These are phyloP conservation scores for Gnetum montanum DNA, from an alignment of 75 land plant genomes.

Conservation along the genomic window DNA sequence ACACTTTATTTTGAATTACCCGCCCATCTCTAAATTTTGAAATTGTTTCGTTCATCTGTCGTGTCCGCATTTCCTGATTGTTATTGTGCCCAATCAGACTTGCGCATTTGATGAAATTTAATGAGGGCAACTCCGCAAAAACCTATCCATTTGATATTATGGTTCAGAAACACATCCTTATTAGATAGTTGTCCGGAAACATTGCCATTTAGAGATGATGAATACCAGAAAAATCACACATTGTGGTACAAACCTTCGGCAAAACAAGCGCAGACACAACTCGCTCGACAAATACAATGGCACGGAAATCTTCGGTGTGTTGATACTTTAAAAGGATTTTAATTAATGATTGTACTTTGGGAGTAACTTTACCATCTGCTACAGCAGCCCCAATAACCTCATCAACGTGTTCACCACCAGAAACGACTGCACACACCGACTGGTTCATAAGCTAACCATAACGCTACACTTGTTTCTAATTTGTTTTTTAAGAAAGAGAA, in stretches of 20 bases:
- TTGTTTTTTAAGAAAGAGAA: too few relatives aligned
- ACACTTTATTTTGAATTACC: constrained; percentile 20
- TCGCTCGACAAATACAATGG: constrained; percentile 92
- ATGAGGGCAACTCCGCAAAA: constrained; percentile 86
- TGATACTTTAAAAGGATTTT: constrained; percentile 82
- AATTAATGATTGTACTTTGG: constrained; percentile 88
- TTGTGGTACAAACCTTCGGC: constrained; percentile 70
- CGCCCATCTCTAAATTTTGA: constrained; percentile 88
- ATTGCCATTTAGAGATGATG: too few relatives aligned
- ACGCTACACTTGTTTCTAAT: too few relatives aligned
- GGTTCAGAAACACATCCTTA: too few relatives aligned
- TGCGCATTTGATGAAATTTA: constrained; percentile 78
- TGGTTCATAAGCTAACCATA: too few relatives aligned
- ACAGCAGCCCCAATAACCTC: constrained; percentile 91
- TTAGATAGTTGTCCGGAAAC: too few relatives aligned
- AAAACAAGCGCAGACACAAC: constrained; percentile 86
- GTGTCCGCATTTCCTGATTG: constrained; percentile 80
- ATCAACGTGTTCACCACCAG: constrained; percentile 95
- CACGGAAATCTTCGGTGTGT: constrained; percentile 89
- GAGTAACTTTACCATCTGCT: constrained; percentile 96
- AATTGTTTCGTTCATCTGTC: constrained; percentile 89
- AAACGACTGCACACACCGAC: constrained; percentile 55
- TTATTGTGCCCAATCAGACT: constrained; percentile 93
- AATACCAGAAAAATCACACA: too few relatives aligned
- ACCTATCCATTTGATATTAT: constrained; percentile 42